A percentile compares a stretch with the other conserved stretches of the same genome.
These are phyloP conservation scores for Backusella macrospora DNA, from an alignment of 192 early-diverging fungal species.

Conservation along the genomic window DNA sequence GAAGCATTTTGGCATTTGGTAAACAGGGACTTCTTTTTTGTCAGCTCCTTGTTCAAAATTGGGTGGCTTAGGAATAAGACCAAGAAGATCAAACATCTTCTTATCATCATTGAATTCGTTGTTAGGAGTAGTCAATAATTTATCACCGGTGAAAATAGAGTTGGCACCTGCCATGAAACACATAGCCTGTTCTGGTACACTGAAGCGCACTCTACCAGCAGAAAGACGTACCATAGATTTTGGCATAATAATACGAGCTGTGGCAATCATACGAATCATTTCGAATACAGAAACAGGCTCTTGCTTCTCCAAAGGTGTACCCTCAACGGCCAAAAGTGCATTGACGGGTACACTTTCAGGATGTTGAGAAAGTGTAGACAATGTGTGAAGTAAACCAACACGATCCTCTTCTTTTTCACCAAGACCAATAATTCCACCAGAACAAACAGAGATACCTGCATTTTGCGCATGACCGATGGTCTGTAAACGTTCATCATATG, in stretches of 20 bases:
- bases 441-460: slow-evolving; percentile 82
- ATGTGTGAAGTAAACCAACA: slow-evolving; percentile 74
- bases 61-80: slow-evolving; percentile 50
- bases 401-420: slow-evolving; percentile 74
- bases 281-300: slow-evolving; percentile 83
- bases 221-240: slow-evolving; percentile 76
- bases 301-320: slow-evolving; percentile 78
- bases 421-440: slow-evolving; percentile 84
- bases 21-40: slow-evolving; percentile 30
- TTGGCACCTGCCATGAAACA: slow-evolving; percentile 87
- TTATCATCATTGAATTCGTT: slow-evolving; percentile 71
- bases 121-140: slow-evolving; percentile 79
- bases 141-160: slow-evolving; percentile 85
- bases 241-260: slow-evolving; percentile 82
- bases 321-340: slow-evolving; percentile 76
- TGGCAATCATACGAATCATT: slow-evolving; percentile 85
- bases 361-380: slow-evolving; percentile 69
- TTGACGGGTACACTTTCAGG: slow-evolving; percentile 84
- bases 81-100: slow-evolving; percentile 73
- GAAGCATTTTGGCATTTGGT: slow-evolving; percentile 30
- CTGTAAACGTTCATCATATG: slow-evolving; percentile 76
- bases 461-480: slow-evolving; percentile 74
- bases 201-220: slow-evolving; percentile 75
- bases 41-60: slow-evolving; percentile 52
- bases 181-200: slow-evolving; percentile 63